Evolutionary conservation across 495 filamentous ascomycete genomes (phyloP), one percentile per base, ranked within the genome.

Genomic region (Elaphomyces granulatus): DNA sequence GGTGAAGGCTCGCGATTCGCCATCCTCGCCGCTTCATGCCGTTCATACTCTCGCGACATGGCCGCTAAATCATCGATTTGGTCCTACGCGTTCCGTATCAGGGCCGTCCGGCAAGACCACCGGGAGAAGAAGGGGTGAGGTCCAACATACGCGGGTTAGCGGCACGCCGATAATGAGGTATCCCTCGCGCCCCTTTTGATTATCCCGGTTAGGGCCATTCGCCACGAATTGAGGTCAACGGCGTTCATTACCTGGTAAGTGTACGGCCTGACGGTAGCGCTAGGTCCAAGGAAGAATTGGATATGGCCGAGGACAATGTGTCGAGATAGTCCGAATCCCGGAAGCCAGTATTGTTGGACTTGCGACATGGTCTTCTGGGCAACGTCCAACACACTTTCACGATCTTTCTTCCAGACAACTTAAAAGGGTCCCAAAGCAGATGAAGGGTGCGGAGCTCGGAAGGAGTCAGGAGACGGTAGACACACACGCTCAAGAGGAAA

Each of bases 41-140:
- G 59, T 50, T 72, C 69, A 45, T 72, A 72, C 44, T 71, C 64
- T 33, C 61, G 47, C 9, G 68, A 71, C 55, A 72, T 61, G 16
- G 52, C 50, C 26, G 63, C 61, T 10, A 72, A 55, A 42, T 72
- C 69, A 38, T 72, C 65, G 43, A 72, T 72, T 61, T 72, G 69
- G 45, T 61, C 61, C 69, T 72, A 41, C 43, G 33, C 50, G 43
- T n/a, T n/a, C n/a, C n/a, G n/a, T n/a, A n/a, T n/a, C n/a, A n/a
- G n/a, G n/a, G n/a, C n/a, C n/a, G n/a, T n/a, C 23, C 14, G 4
- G 21, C 15, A 8, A 20, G 15, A 33, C 19, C 23, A 23, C 15
- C n/a, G 34, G 10, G 2, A 14, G 12, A 2, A n/a, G 10, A 16
- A 14, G 18, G 10, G 8, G 4, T 10, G 20, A 37, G 33, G 41